phyloP scores from a whole-genome alignment of 345 rosid genomes.

The Salix arbutifolia region DNA sequence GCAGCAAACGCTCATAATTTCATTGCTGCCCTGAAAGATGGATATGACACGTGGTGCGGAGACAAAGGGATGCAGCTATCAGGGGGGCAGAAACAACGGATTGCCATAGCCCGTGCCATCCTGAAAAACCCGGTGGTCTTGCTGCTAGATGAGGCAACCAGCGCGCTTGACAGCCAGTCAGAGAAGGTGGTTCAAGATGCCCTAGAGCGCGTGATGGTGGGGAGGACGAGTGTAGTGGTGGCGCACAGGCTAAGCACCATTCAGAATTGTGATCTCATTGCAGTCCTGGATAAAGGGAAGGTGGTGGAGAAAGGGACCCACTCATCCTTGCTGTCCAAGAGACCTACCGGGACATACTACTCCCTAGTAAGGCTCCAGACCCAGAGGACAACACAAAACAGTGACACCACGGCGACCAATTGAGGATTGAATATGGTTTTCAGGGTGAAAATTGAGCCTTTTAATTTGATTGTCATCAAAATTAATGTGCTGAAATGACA shows the following conservation, averaged over 20 bases:
- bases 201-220: constrained; percentile 32
- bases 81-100: constrained; percentile 35
- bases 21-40: constrained; percentile 20
- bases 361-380: constrained; percentile 28
- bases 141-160: constrained; percentile 36
- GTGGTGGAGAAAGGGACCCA: constrained; percentile 31
- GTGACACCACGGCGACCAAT: not conserved
- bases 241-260: constrained; percentile 33
- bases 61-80: constrained; percentile 34
- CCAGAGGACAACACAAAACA: not conserved
- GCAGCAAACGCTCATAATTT: constrained; percentile 34
- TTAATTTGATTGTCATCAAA: not conserved
- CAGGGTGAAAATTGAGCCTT: too few relatives aligned
- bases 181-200: constrained; percentile 37
- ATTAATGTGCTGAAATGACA: not conserved
- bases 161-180: constrained; percentile 30
- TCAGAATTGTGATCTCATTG: constrained; percentile 23
- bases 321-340: constrained; percentile 21
- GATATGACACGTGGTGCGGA: constrained; percentile 33
- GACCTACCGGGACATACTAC: constrained; percentile 27
- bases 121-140: constrained; percentile 23
- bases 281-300: constrained; percentile 30
- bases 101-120: constrained; percentile 35
- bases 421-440: not conserved
- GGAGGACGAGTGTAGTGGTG: constrained; percentile 34